These are phyloP conservation scores for Trichosphaerium sp. DNA, from an alignment of 78 protist genomes.

Conservation along the genomic window DNA sequence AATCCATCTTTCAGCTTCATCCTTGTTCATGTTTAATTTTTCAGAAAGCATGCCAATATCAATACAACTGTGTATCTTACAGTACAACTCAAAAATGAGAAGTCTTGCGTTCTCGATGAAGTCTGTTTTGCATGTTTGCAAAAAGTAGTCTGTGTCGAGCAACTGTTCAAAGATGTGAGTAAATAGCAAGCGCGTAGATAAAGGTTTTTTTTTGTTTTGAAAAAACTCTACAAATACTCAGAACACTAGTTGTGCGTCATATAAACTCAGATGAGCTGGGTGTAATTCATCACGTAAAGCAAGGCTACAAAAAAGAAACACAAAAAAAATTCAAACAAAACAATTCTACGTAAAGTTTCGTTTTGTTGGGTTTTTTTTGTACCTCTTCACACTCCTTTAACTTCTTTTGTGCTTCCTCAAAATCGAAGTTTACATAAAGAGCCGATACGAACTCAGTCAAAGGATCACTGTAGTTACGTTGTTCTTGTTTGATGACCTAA, in stretches of 20 bases:
- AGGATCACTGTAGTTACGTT: conserved; percentile 68
- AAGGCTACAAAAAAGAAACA: too few relatives aligned
- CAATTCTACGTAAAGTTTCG: background rate
- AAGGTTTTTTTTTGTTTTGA: too few relatives aligned
- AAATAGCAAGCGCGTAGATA: too few relatives aligned
- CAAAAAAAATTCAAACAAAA: background rate
- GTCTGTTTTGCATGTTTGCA: conserved; percentile 30
- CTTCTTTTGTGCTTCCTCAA: conserved; percentile 70
- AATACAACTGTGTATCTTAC: conserved; percentile 72
- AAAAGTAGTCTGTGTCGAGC: conserved; percentile 66
- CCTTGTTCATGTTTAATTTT: conserved; percentile 54
- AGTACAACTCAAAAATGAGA: conserved; percentile 81
- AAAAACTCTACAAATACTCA: too few relatives aligned
- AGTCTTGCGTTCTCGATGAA: conserved; percentile 75
- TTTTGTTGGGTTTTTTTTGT: background rate
- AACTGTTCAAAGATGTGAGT: conserved; percentile 16
- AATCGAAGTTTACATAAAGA: conserved; percentile 68
- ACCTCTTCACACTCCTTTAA: conserved; percentile 60
- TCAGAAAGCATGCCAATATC: conserved; percentile 66
- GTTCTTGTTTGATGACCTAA: conserved; percentile 52
- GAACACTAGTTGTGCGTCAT: too few relatives aligned
- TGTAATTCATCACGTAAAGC: too few relatives aligned
- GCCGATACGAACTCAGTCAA: conserved; percentile 60
- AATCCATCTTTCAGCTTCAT: conserved; percentile 77
- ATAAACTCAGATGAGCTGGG: too few relatives aligned